Evolutionary conservation across 2,329 filamentous ascomycete species (phyloP).

Genomic region (Paracoccidioides lutzii): DNA sequence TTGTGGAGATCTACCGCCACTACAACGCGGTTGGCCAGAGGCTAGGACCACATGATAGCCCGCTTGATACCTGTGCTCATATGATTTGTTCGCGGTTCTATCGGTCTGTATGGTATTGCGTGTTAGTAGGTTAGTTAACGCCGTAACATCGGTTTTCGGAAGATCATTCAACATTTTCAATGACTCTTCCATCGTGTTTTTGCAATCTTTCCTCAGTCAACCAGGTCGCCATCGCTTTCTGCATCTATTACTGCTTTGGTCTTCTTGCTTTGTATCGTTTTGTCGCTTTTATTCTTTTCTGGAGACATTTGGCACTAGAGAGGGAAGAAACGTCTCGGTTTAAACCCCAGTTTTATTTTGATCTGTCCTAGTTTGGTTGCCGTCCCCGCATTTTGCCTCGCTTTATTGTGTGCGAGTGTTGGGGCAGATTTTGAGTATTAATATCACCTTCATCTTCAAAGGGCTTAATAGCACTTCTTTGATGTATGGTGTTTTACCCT

Average conservation of each 20-base stretch:
- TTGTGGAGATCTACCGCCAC: background rate
- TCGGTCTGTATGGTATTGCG: background rate
- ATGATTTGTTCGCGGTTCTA: conserved; percentile 1
- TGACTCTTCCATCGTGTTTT: background rate
- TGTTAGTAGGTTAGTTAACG: background rate
- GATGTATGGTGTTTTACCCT: background rate
- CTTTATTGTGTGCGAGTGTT: background rate
- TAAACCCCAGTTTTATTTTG: background rate
- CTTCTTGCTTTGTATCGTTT: background rate
- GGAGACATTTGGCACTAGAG: background rate
- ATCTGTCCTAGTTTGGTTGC: background rate
- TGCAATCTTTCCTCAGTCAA: background rate
- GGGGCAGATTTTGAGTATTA: background rate
- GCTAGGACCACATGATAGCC: background rate
- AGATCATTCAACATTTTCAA: background rate
- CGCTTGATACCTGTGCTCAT: background rate
- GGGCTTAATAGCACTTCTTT: background rate
- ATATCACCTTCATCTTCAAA: background rate
- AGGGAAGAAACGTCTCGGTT: background rate
- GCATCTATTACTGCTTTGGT: background rate
- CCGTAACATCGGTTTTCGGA: background rate
- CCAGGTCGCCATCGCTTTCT: background rate
- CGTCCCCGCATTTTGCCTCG: conserved; percentile 1
- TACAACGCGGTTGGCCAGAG: background rate
- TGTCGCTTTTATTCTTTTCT: background rate